Evolutionary conservation across 805 yeast species (phyloP).

Genomic region (Yamadazyma insecticola): DNA sequence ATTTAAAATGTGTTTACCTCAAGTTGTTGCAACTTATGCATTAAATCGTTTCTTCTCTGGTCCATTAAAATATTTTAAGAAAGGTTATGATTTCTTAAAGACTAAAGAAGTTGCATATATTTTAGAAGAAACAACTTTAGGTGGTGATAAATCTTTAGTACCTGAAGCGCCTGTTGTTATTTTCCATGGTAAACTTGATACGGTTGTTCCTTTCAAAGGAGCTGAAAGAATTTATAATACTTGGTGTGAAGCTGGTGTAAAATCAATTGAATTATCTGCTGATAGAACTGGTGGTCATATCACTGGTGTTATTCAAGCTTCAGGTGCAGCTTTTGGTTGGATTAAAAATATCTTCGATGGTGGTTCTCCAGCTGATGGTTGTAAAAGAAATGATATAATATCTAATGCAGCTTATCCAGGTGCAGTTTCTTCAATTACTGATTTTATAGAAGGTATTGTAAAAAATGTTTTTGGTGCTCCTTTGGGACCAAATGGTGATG

Average conservation of each 20-base stretch:
- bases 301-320: constrained; percentile 15
- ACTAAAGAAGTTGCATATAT: constrained; percentile 10
- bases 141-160: constrained; percentile 7
- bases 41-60: constrained; percentile 4
- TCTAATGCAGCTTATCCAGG: constrained; percentile 10
- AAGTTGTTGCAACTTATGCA: constrained; percentile 8
- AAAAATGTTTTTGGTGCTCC: constrained; percentile 2
- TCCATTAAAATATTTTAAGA: constrained; percentile 3
- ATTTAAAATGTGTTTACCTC: constrained; percentile 5
- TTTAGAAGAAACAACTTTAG: constrained; percentile 20
- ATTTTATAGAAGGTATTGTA: constrained; percentile 1
- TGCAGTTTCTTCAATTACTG: background rate
- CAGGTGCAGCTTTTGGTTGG: constrained; percentile 20
- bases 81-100: constrained; percentile 12
- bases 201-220: constrained; percentile 18
- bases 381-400: constrained; percentile 44
- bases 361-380: constrained; percentile 43
- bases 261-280: constrained; percentile 24
- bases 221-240: constrained; percentile 17
- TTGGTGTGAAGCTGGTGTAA: constrained; percentile 25
- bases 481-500: constrained; percentile 9
- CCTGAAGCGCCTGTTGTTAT: constrained; percentile 22
- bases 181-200: constrained; percentile 19
- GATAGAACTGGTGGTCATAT: constrained; percentile 22
- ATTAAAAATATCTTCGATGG: constrained; percentile 17